Conservation (phyloP, 306 rosid genomes). For the Benincasa hispida region DNA sequence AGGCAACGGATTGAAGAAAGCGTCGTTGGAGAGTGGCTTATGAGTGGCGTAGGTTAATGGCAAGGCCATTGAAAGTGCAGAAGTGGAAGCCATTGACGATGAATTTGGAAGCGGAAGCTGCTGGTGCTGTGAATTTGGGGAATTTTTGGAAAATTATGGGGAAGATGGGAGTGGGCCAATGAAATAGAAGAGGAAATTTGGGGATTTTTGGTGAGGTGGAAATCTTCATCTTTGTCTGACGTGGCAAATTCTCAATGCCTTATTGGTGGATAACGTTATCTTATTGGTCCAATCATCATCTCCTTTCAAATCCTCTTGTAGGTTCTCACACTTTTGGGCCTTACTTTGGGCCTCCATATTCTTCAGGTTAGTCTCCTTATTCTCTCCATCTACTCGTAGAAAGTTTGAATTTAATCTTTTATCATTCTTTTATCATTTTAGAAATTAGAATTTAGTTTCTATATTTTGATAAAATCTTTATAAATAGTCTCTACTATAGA, state of each 20-base stretch:
- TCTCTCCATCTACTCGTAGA: too few species aligned
- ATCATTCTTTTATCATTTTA: too few species aligned
- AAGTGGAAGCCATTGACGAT: slow-evolving; percentile 57
- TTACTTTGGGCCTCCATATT: background rate
- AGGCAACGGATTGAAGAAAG: slow-evolving; percentile 50
- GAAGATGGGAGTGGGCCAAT: slow-evolving; percentile 12
- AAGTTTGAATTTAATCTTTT: too few species aligned
- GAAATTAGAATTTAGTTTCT: too few species aligned
- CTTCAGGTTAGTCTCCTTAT: too few species aligned
- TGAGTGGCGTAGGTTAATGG: background rate
- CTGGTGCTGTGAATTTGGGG: background rate
- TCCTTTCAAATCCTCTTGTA: background rate
- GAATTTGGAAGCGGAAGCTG: too few species aligned
- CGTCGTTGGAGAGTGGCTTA: slow-evolving; percentile 15
- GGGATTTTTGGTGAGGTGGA: slow-evolving; percentile 8
- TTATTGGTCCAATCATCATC: slow-evolving; percentile 25
- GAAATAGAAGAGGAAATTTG: slow-evolving; percentile 19
- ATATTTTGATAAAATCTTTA: too few species aligned
- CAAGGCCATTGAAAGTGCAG: slow-evolving; percentile 54
- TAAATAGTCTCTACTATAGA: too few species aligned
- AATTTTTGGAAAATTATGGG: background rate
- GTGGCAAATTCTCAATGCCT: slow-evolving; percentile 43
- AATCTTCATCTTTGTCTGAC: slow-evolving; percentile 37
- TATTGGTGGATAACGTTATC: slow-evolving; percentile 60
- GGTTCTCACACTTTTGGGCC: background rate